Evolutionary conservation across 2,329 filamentous ascomycete species (phyloP).

Genomic region (Aspergillus pseudoviridinutans): DNA sequence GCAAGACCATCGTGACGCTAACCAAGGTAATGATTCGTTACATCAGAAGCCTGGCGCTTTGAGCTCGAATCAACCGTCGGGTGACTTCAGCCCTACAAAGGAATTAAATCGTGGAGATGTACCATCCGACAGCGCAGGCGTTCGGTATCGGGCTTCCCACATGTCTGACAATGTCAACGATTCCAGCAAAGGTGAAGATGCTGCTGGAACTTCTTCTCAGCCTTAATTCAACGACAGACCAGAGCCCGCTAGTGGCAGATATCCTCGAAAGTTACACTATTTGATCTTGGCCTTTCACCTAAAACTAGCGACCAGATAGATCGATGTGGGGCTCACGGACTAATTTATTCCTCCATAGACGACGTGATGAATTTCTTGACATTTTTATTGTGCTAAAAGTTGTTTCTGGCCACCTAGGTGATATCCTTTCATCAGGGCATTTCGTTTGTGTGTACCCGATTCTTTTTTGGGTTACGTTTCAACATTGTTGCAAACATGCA

Average conservation of each 20-base stretch:
- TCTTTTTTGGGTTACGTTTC: too few relatives aligned
- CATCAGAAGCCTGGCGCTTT: not conserved
- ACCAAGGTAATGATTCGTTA: not conserved
- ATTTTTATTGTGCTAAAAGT: not conserved
- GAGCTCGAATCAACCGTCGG: not conserved
- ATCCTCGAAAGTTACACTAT: not conserved
- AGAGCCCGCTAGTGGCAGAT: not conserved
- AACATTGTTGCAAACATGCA: not conserved
- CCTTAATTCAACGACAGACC: not conserved
- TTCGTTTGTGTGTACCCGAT: not conserved
- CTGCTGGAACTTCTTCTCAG: not conserved
- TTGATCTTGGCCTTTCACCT: not conserved
- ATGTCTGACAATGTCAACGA: not conserved
- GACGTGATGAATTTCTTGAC: not conserved
- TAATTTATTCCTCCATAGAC: not conserved
- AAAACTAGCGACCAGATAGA: not conserved
- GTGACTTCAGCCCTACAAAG: not conserved
- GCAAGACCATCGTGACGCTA: not conserved
- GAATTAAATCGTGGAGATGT: not conserved
- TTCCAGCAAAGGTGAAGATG: not conserved
- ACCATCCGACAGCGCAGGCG: not conserved
- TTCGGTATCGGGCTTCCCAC: not conserved
- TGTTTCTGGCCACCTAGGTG: not conserved
- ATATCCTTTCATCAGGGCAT: not conserved
- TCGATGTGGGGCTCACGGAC: not conserved